These are phyloP conservation scores for Westerdykella aurantiaca DNA, from an alignment of 2,329 filamentous ascomycete genomes.

Conservation along the genomic window DNA sequence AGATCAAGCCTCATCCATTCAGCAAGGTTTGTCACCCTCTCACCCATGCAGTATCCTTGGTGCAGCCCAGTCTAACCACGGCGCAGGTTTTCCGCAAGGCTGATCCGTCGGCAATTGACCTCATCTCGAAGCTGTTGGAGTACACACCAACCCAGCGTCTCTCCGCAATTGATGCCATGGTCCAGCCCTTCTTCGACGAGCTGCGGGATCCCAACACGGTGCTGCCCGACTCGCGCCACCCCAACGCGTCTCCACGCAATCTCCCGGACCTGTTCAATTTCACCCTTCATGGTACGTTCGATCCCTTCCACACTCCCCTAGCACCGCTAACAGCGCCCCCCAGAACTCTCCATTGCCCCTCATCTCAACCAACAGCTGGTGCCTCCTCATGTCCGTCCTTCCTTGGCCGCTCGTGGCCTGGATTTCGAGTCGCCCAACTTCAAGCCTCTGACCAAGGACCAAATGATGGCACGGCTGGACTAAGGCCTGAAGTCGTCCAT, in stretches of 20 bases:
- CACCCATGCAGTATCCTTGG: neutral
- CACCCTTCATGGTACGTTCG: constrained; percentile 74
- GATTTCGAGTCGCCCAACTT: constrained; percentile 80
- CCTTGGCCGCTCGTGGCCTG: constrained; percentile 69
- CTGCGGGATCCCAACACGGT: constrained; percentile 85
- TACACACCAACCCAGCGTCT: constrained; percentile 96
- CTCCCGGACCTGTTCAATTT: constrained; percentile 90
- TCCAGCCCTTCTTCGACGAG: constrained; percentile 98
- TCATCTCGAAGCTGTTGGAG: constrained; percentile 89
- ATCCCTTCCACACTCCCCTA: neutral
- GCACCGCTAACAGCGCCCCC: constrained; percentile 9
- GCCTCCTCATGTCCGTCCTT: constrained; percentile 70
- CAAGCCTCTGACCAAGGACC: constrained; percentile 81
- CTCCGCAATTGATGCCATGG: constrained; percentile 91
- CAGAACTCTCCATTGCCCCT: constrained; percentile 94
- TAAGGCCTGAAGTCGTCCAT: constrained; percentile 42
- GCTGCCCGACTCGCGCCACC: constrained; percentile 89
- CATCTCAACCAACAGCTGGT: constrained; percentile 83
- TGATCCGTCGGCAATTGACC: constrained; percentile 83
- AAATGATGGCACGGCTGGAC: constrained; percentile 97
- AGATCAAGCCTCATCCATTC: constrained; percentile 99
- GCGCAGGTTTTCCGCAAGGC: constrained; percentile 87
- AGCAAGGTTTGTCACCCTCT: constrained; percentile 60
- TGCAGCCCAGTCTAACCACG: constrained; percentile 4
- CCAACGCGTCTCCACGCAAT: constrained; percentile 71